phyloP scores from a whole-genome alignment of 208 protist species.

The Naegleria lovaniensis region DNA sequence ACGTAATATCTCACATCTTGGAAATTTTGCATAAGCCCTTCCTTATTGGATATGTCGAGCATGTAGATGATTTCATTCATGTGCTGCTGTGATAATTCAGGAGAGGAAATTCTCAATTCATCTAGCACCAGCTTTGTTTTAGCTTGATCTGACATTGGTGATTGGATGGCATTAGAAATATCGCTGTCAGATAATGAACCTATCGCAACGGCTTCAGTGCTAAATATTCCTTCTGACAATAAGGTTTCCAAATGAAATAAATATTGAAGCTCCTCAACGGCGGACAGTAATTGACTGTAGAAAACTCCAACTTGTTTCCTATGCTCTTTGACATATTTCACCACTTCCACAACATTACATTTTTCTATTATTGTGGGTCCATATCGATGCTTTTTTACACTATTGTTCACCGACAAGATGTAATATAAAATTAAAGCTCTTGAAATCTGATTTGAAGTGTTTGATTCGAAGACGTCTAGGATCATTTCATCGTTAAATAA shows the following conservation, averaged over 20 bases:
- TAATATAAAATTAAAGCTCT: not conserved
- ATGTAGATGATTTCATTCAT: not conserved
- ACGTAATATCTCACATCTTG: not conserved
- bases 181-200: not conserved
- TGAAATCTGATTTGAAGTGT: not conserved
- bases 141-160: not conserved
- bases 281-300: not conserved
- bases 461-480: not conserved
- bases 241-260: constrained; percentile 18
- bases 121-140: constrained; percentile 5
- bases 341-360: constrained; percentile 20
- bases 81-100: not conserved
- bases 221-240: not conserved
- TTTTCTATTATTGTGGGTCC: not conserved
- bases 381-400: not conserved
- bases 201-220: not conserved
- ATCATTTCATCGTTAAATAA: not conserved
- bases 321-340: not conserved
- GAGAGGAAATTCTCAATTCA: not conserved
- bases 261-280: constrained; percentile 1
- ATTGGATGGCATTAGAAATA: not conserved
- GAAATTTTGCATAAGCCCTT: not conserved
- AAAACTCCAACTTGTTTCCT: not conserved
- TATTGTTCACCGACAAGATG: constrained; percentile 13
- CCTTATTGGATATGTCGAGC: not conserved